A percentile compares a stretch with the other conserved stretches of the same genome.
Conservation (phyloP, 1,139 yeast genomes). For the Kodamaea sp. region DNA sequence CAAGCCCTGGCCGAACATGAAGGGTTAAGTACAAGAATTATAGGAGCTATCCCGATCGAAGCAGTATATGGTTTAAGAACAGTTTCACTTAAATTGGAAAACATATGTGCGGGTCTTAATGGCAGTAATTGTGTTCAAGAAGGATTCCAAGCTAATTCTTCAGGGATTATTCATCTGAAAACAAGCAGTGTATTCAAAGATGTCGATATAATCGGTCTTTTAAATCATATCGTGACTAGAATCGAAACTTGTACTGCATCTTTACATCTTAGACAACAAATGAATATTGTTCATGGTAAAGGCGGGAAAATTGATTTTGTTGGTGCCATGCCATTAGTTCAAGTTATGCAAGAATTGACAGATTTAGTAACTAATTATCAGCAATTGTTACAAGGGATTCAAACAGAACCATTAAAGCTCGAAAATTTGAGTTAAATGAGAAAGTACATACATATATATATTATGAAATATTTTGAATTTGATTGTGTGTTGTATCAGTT, state of each 20-base stretch:
- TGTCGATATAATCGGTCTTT: constrained; percentile 42
- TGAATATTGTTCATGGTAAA: constrained; percentile 23
- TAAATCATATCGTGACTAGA: constrained; percentile 62
- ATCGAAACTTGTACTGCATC: constrained; percentile 52
- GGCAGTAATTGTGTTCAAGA: constrained; percentile 26
- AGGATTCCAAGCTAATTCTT: constrained; percentile 25
- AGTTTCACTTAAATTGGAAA: constrained; percentile 48
- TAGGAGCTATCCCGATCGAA: constrained; percentile 44
- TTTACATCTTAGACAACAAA: constrained; percentile 32
- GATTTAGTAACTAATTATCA: constrained; percentile 8
- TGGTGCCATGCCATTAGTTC: constrained; percentile 20
- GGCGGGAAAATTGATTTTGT: constrained; percentile 24
- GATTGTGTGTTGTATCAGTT: too few species aligned
- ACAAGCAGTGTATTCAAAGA: constrained; percentile 27
- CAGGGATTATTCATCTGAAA: constrained; percentile 23
- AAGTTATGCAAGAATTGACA: constrained; percentile 27
- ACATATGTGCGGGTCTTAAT: constrained; percentile 37
- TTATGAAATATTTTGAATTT: too few species aligned
- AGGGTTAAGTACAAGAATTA: constrained; percentile 22
- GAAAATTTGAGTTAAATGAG: too few species aligned
- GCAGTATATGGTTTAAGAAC: constrained; percentile 46
- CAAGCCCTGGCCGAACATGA: constrained; percentile 14
- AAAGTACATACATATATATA: too few species aligned
- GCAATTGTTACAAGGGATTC: constrained; percentile 2
- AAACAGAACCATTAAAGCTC: too few species aligned